Percentiles rank a stretch among this genome's conserved stretches.
These are phyloP conservation scores for Madurella fahalii DNA, from an alignment of 2,329 filamentous ascomycete genomes.

Conservation along the genomic window DNA sequence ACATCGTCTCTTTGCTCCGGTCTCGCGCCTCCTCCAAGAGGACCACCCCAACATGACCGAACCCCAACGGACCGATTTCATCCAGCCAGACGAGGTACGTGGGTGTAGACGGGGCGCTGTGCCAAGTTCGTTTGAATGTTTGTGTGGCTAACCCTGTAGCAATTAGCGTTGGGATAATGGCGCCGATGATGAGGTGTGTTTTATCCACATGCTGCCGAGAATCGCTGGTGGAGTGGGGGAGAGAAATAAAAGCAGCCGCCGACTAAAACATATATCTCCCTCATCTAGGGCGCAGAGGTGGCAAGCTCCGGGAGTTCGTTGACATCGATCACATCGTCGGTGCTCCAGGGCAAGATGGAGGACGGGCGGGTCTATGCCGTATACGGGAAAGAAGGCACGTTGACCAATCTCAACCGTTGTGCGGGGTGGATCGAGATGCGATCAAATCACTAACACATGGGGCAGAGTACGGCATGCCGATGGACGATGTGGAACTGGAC, in stretches of 20 bases:
- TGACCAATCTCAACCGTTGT: no score
- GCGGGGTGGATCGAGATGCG: background rate
- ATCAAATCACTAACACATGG: background rate
- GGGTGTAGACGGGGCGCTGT: background rate
- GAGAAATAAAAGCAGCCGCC: no score
- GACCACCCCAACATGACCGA: no score
- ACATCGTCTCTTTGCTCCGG: no score
- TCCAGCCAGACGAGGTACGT: slow-evolving; percentile 8
- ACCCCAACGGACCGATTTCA: background rate
- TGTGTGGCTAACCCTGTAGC: no score
- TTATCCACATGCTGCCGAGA: no score
- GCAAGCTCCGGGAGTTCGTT: slow-evolving; percentile 11
- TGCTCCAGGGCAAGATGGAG: slow-evolving; percentile 23
- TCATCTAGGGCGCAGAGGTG: slow-evolving; percentile 9
- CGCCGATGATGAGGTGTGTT: slow-evolving; percentile 10
- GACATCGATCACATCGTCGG: slow-evolving; percentile 18
- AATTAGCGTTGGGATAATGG: slow-evolving; percentile 3
- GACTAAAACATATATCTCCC: background rate
- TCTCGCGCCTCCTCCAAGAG: no score
- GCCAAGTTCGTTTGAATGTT: no score
- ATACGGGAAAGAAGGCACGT: slow-evolving; percentile 34
- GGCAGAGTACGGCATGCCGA: slow-evolving; percentile 38
- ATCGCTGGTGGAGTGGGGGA: no score
- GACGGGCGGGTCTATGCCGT: slow-evolving; percentile 34
- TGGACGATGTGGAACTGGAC: slow-evolving; percentile 39